These are phyloP conservation scores for Colletotrichum somersetense DNA, from an alignment of 2,329 filamentous ascomycete species.

Conservation along the genomic window DNA sequence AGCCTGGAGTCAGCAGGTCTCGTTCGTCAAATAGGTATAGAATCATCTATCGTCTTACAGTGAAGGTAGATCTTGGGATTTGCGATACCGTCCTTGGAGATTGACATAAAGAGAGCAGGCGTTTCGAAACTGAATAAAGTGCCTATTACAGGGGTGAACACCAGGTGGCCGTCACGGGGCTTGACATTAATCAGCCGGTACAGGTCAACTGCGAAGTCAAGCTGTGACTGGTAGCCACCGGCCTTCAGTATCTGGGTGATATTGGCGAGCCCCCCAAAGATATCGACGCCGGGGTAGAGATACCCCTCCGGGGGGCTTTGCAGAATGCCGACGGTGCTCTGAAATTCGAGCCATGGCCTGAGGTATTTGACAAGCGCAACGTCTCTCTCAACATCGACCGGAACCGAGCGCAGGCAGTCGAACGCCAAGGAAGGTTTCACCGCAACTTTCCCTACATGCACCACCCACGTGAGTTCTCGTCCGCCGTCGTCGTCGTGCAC, in stretches of 20 bases:
- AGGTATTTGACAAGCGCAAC: slow-evolving; percentile 41
- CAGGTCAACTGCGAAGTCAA: slow-evolving; percentile 42
- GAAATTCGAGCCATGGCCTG: slow-evolving; percentile 42
- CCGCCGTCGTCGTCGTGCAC: too few species aligned
- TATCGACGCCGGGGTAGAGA: slow-evolving; percentile 43
- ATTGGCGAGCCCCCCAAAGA: slow-evolving; percentile 42
- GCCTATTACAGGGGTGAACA: slow-evolving; percentile 17
- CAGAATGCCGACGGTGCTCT: slow-evolving; percentile 44
- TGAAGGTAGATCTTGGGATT: slow-evolving; percentile 39
- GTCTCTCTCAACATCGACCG: slow-evolving; percentile 39
- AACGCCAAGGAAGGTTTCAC: too few species aligned
- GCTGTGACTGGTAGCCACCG: slow-evolving; percentile 40
- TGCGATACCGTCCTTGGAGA: slow-evolving; percentile 41
- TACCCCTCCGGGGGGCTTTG: slow-evolving; percentile 42
- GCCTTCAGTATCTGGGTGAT: slow-evolving; percentile 39
- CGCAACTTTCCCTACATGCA: too few species aligned
- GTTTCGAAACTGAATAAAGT: slow-evolving; percentile 31
- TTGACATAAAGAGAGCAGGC: slow-evolving; percentile 39
- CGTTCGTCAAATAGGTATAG: background rate
- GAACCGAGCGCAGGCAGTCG: slow-evolving; percentile 28
- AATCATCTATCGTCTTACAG: background rate
- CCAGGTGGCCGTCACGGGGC: slow-evolving; percentile 42
- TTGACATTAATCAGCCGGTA: slow-evolving; percentile 41
- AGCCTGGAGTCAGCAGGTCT: background rate
- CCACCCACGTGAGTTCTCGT: too few species aligned